Base-by-base conservation (phyloP, 1,139 yeast genomes). In the Pichia sp. region DNA sequence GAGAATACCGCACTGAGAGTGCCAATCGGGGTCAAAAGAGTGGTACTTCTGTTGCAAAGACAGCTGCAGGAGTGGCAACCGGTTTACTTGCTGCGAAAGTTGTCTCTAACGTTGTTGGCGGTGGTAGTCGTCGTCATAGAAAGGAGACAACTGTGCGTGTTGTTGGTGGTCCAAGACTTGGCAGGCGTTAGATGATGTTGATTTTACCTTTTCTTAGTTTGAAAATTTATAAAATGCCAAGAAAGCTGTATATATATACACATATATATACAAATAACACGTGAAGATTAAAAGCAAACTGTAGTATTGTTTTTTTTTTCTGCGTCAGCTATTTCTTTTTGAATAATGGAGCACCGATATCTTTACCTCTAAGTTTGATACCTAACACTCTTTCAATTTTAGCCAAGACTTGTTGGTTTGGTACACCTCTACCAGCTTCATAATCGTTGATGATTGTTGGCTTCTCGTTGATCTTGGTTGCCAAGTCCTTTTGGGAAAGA, bases 381-480 rank as follows among this genome's bases (percentile, higher is more conserved):
- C 97, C 97, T 57, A 91, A 72, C 35, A 84, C 95, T 64, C 96
- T 77, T 69, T 91, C 98, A 64, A 93, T 68, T 71, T 91, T 91
- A 45, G 83, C 91, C 59, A 91, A 73, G 42, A 91, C 67, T 67
- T 88, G 97, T 70, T 93, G 98, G 69, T 85, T 89, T 46, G 98
- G 98, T 51, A 84, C 79, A 40, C 96, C 98, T 62, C 95, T 79
- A 45, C 96, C 97, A 42, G 95, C 88, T 69, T 91, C 98, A 66
- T 91, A 91, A 61, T 91, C 98, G 67, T 88, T 89, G 58, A 91
- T 80, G 47, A 91, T 85, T 52, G 83, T 86, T 45, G 97, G 96
- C 71, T 91, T 91, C 68, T 91, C 98, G 63, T 88, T 89, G 60
- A 91, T 77, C 63, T 81, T 84, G 48, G 96, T 86, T 55, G 98